These are phyloP conservation scores for Vigna radiata DNA, from an alignment of 306 rosid genomes.

Conservation along the genomic window DNA sequence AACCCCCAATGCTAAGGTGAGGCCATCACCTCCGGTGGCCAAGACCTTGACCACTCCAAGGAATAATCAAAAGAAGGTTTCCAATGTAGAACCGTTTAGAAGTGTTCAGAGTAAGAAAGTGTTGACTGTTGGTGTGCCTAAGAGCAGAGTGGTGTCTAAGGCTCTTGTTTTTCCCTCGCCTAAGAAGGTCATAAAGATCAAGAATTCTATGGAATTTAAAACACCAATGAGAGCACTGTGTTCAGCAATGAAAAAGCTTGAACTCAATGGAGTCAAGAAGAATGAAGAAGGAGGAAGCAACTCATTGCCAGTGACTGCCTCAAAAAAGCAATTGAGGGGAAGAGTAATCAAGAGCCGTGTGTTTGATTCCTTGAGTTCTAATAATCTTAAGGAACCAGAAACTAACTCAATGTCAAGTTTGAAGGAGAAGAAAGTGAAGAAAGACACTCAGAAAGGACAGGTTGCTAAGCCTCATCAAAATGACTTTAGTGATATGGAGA, in stretches of 20 bases:
- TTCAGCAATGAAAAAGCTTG: slow-evolving; percentile 84
- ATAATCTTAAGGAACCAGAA: slow-evolving; percentile 53
- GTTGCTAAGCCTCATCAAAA: slow-evolving; percentile 40
- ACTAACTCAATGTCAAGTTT: slow-evolving; percentile 43
- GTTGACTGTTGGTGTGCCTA: slow-evolving; percentile 55
- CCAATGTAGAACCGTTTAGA: slow-evolving; percentile 66
- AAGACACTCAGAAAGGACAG: slow-evolving; percentile 44
- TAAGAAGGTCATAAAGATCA: slow-evolving; percentile 56
- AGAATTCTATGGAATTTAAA: slow-evolving; percentile 58
- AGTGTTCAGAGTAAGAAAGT: slow-evolving; percentile 78
- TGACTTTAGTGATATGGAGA: slow-evolving; percentile 67
- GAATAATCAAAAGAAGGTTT: slow-evolving; percentile 63
- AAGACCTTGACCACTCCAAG: slow-evolving; percentile 88
- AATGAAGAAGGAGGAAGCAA: slow-evolving; percentile 47
- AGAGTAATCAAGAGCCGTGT: slow-evolving; percentile 90
- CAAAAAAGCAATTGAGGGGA: slow-evolving; percentile 67
- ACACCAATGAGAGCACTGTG: slow-evolving; percentile 66
- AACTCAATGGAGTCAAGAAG: slow-evolving; percentile 66
- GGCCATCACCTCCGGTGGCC: slow-evolving; percentile 51
- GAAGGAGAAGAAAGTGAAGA: slow-evolving; percentile 56
- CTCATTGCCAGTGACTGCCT: slow-evolving; percentile 52
- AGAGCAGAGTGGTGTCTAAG: slow-evolving; percentile 68
- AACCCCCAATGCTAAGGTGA: slow-evolving; percentile 74
- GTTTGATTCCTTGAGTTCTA: slow-evolving; percentile 63
- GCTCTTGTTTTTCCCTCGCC: slow-evolving; percentile 84